Percentiles rank a stretch among this genome's conserved stretches.
phyloP scores from a whole-genome alignment of 116 monocot species.

The Phalaenopsis hybrid region DNA sequence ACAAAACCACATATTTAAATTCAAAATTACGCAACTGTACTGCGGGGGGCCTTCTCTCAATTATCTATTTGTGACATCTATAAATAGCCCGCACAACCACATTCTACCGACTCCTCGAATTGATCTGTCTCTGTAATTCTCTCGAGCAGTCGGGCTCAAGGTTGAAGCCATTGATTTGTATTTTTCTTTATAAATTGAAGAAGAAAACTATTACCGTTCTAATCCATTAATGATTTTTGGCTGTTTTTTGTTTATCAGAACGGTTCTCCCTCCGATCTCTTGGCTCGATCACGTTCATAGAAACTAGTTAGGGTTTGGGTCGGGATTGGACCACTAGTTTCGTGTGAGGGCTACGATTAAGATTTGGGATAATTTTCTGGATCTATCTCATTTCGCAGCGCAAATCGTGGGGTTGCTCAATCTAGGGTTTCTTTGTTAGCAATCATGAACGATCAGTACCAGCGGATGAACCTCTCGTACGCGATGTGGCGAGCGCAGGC shows the following conservation, averaged over 20 bases:
- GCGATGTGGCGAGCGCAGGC: constrained; percentile 43
- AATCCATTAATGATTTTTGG: neutral
- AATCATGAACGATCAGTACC: constrained; percentile 49
- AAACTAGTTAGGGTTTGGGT: constrained; percentile 5
- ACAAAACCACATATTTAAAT: too few relatives aligned
- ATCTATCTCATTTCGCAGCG: neutral
- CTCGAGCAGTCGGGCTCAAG: neutral
- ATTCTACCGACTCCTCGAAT: too few relatives aligned
- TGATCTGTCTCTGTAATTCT: too few relatives aligned
- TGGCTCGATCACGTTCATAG: neutral
- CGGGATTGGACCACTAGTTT: neutral
- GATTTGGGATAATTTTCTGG: neutral
- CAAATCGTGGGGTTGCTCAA: neutral
- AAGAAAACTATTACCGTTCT: neutral
- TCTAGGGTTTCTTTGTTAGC: constrained; percentile 1
- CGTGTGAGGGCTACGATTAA: neutral
- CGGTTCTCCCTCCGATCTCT: too few relatives aligned
- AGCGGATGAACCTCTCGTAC: constrained; percentile 46
- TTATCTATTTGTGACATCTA: neutral
- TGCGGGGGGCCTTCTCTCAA: too few relatives aligned
- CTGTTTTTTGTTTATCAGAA: neutral
- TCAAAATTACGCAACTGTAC: too few relatives aligned
- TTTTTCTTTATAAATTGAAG: neutral
- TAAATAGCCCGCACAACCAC: neutral
- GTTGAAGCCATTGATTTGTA: neutral